These are phyloP conservation scores for Fonsecaea monophora DNA, from an alignment of 2,329 filamentous ascomycete genomes.

Conservation along the genomic window DNA sequence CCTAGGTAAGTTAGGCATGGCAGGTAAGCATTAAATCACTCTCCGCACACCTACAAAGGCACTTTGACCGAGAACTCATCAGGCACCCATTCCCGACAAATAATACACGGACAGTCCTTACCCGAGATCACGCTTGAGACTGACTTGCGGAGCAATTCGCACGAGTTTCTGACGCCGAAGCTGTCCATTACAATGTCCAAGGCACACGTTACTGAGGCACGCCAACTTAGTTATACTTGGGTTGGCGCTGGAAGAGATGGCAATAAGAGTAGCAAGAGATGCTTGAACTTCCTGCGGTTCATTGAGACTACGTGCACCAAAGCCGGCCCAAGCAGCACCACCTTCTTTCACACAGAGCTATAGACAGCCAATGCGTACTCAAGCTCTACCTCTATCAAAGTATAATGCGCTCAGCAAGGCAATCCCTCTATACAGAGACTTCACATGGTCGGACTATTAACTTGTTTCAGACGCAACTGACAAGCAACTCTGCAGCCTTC, in stretches of 20 bases:
- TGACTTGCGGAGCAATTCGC: not conserved
- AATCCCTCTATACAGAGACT: not conserved
- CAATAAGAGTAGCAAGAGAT: not conserved
- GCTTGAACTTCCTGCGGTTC: not conserved
- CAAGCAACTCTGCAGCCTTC: slow-evolving; percentile 57
- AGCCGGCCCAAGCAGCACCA: too few species aligned
- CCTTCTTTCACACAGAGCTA: not conserved
- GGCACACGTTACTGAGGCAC: not conserved
- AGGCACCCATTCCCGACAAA: not conserved
- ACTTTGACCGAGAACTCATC: too few species aligned
- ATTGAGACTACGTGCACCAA: not conserved
- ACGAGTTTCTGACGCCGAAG: not conserved
- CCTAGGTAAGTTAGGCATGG: too few species aligned
- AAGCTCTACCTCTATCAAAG: not conserved
- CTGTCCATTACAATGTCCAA: not conserved
- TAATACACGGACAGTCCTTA: not conserved
- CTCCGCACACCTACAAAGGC: too few species aligned
- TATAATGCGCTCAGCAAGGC: not conserved
- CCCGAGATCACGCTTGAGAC: not conserved
- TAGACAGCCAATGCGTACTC: not conserved
- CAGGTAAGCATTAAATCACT: too few species aligned
- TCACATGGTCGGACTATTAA: not conserved
- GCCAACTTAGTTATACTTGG: not conserved
- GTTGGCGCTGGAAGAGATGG: not conserved
- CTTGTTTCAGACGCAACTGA: slow-evolving; percentile 46